These are phyloP conservation scores for Millerago galiae DNA, from an alignment of 805 yeast genomes.

Conservation along the genomic window DNA sequence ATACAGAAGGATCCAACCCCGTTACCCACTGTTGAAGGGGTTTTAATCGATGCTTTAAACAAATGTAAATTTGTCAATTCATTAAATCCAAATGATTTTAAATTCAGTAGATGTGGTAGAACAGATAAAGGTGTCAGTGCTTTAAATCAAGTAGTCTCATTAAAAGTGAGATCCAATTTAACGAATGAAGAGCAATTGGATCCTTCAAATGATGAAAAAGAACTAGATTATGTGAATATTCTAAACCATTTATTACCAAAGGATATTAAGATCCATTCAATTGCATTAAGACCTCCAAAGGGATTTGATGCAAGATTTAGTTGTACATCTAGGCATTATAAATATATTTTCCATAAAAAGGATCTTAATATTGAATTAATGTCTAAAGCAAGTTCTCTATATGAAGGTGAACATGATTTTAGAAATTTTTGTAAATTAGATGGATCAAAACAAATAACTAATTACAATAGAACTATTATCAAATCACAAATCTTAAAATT, in stretches of 20 bases:
- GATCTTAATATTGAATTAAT: slow-evolving; percentile 56
- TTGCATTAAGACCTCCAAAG: slow-evolving; percentile 76
- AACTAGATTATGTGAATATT: slow-evolving; percentile 69
- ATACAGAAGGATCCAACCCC: slow-evolving; percentile 70
- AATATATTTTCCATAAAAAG: slow-evolving; percentile 61
- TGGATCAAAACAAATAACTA: slow-evolving; percentile 86
- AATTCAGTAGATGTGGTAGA: slow-evolving; percentile 87
- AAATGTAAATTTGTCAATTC: slow-evolving; percentile 60
- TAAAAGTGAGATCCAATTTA: slow-evolving; percentile 66
- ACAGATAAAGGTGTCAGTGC: slow-evolving; percentile 98
- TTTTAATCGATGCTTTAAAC: slow-evolving; percentile 63
- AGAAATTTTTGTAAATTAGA: slow-evolving; percentile 92
- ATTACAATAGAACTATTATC: slow-evolving; percentile 60
- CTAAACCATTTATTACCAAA: slow-evolving; percentile 73
- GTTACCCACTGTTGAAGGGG: slow-evolving; percentile 81
- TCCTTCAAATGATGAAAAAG: slow-evolving; percentile 52
- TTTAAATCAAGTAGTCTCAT: slow-evolving; percentile 85
- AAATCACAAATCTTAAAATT: slow-evolving; percentile 40
- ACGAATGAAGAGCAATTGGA: slow-evolving; percentile 54
- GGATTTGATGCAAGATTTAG: slow-evolving; percentile 91
- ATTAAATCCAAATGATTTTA: slow-evolving; percentile 52
- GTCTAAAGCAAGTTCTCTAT: slow-evolving; percentile 57
- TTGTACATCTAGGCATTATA: slow-evolving; percentile 80
- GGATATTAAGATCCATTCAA: slow-evolving; percentile 77
- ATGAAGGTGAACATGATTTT: slow-evolving; percentile 79